Evolutionary conservation across 306 rosid species (phyloP).

Genomic region (Quercus agrifolia): DNA sequence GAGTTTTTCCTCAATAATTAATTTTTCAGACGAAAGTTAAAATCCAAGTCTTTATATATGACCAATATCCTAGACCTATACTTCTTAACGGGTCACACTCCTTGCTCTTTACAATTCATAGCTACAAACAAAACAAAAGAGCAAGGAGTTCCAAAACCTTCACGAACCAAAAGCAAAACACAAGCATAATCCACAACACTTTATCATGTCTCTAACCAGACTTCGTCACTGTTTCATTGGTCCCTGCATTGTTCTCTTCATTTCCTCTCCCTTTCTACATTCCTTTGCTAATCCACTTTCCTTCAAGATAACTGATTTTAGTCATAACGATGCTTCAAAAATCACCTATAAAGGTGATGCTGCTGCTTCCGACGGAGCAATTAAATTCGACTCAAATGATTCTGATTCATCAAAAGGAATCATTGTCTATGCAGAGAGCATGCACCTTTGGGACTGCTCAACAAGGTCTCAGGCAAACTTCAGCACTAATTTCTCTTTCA

Average conservation of each 20-base stretch:
- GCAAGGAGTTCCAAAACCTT: no score
- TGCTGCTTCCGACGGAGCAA: not conserved
- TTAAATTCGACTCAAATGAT: not conserved
- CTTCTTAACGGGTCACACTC: no score
- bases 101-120: no score
- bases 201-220: not conserved
- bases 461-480: slow-evolving; percentile 10
- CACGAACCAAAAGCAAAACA: no score
- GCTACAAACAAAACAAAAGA: no score
- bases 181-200: no score
- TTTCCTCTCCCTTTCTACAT: not conserved
- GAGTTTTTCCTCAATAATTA: no score
- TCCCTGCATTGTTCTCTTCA: not conserved
- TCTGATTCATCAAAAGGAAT: not conserved
- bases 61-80: no score
- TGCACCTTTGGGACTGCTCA: slow-evolving; percentile 18
- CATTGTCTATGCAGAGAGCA: not conserved
- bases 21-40: no score
- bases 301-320: not conserved
- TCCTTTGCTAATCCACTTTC: not conserved
- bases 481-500: slow-evolving; percentile 17
- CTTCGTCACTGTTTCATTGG: not conserved
- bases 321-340: not conserved
- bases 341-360: not conserved
- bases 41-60: no score